Evolutionary conservation across 2,329 filamentous ascomycete genomes (phyloP).

Genomic region (Gnomoniopsis smithogilvyi): DNA sequence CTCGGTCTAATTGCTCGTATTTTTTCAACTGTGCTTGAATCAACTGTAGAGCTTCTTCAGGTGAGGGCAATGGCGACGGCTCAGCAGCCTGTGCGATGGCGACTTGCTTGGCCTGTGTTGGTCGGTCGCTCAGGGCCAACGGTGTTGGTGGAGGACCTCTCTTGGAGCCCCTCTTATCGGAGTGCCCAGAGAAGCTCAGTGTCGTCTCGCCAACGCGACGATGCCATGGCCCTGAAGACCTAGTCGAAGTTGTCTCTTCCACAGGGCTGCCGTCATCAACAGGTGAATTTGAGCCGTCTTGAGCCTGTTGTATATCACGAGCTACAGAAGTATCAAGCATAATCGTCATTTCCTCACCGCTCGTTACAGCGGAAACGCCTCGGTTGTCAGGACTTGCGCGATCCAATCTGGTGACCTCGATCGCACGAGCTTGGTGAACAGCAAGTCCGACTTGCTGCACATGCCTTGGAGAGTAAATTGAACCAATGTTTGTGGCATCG

Average conservation of each 20-base stretch:
- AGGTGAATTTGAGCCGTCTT: neutral
- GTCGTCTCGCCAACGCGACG: constrained; percentile 56
- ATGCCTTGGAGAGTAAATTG: constrained; percentile 45
- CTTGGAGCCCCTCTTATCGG: constrained; percentile 40
- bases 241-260: constrained; percentile 19
- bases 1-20: constrained; percentile 39
- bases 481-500: constrained; percentile 46
- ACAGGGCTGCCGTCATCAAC: constrained; percentile 21
- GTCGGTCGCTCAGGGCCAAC: constrained; percentile 41
- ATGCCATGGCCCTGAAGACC: constrained; percentile 42
- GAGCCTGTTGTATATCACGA: constrained; percentile 16
- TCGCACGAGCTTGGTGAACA: constrained; percentile 38
- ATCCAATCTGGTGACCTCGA: constrained; percentile 30
- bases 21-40: constrained; percentile 52
- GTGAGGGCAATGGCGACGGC: constrained; percentile 51
- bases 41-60: constrained; percentile 42
- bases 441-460: constrained; percentile 41
- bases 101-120: constrained; percentile 36
- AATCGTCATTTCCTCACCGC: constrained; percentile 38
- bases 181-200: constrained; percentile 56
- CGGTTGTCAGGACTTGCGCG: constrained; percentile 20
- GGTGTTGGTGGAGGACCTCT: constrained; percentile 57
- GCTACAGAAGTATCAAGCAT: constrained; percentile 39
- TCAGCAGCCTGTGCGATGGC: constrained; percentile 45
- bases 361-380: constrained; percentile 22